Conservation (phyloP, 306 rosid species). For the Rosa rugosa region DNA sequence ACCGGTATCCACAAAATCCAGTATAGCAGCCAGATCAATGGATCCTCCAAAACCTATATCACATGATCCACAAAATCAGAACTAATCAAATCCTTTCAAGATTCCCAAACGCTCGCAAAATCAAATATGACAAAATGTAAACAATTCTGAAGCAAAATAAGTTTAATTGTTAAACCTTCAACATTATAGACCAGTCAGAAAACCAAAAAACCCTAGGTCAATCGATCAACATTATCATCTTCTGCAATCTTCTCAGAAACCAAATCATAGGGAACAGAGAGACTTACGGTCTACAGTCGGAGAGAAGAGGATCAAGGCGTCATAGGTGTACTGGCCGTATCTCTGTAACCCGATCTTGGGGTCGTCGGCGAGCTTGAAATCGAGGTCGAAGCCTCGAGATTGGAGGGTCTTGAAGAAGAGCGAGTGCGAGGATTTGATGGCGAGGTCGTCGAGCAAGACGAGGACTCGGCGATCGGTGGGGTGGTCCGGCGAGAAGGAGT, state of each 20-base stretch:
- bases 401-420: constrained; percentile 74
- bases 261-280: neutral
- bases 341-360: constrained; percentile 78
- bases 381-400: constrained; percentile 91
- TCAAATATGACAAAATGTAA: neutral
- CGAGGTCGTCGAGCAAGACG: constrained; percentile 82
- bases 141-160: neutral
- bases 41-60: constrained; percentile 92
- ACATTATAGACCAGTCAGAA: no score
- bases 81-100: neutral
- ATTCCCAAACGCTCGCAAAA: neutral
- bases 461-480: constrained; percentile 81
- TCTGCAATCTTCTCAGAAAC: neutral
- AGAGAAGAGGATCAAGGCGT: constrained; percentile 70
- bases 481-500: constrained; percentile 63
- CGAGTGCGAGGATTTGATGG: constrained; percentile 86
- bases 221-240: neutral
- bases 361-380: constrained; percentile 90
- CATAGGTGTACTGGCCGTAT: constrained; percentile 83
- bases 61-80: neutral
- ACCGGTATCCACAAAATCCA: constrained; percentile 95
- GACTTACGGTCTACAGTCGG: constrained; percentile 86
- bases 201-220: constrained; percentile 1
- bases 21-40: constrained; percentile 66
- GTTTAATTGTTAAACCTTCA: no score